Percentiles rank a stretch among this genome's conserved stretches.
These are phyloP conservation scores for Penicillium aurantiogriseum DNA, from an alignment of 2,329 filamentous ascomycete genomes.

Conservation along the genomic window DNA sequence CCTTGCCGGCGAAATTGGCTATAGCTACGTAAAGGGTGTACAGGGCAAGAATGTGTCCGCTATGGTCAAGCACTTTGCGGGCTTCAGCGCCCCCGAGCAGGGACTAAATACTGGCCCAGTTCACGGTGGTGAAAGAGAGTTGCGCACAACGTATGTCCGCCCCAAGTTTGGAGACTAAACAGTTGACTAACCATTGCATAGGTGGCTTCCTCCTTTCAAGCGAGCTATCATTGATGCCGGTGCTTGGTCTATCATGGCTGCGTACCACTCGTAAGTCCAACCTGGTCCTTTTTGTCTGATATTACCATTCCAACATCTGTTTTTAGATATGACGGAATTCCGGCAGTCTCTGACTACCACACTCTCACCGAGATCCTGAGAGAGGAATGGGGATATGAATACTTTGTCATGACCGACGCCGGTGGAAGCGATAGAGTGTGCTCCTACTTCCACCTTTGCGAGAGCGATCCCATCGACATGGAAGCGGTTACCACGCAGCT, in stretches of 20 bases:
- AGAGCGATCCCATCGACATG: constrained; percentile 59
- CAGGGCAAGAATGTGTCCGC: constrained; percentile 66
- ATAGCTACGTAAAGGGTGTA: constrained; percentile 60
- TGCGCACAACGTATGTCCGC: constrained; percentile 56
- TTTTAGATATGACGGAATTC: constrained; percentile 65
- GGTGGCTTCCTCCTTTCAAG: constrained; percentile 60
- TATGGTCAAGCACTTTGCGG: constrained; percentile 74
- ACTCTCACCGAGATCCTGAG: constrained; percentile 67
- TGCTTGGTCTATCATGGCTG: constrained; percentile 69
- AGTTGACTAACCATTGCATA: constrained; percentile 10
- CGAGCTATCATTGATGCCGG: constrained; percentile 68
- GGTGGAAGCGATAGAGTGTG: constrained; percentile 69
- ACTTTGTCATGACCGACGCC: constrained; percentile 64
- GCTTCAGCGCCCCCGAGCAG: constrained; percentile 67
- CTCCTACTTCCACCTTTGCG: constrained; percentile 63
- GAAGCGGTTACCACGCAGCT: constrained; percentile 63
- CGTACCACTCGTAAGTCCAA: constrained; percentile 60
- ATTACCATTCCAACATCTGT: background rate
- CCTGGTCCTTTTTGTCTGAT: background rate
- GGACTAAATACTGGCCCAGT: constrained; percentile 67
- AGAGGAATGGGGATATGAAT: constrained; percentile 71
- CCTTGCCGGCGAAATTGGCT: constrained; percentile 66
- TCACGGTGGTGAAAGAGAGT: constrained; percentile 55
- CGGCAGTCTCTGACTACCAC: constrained; percentile 64
- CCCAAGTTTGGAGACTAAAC: rapidly evolving